A percentile compares a stretch with the other conserved stretches of the same genome.
Evolutionary conservation across 208 protist species (phyloP).

Genomic region (Trypanosoma vivax): DNA sequence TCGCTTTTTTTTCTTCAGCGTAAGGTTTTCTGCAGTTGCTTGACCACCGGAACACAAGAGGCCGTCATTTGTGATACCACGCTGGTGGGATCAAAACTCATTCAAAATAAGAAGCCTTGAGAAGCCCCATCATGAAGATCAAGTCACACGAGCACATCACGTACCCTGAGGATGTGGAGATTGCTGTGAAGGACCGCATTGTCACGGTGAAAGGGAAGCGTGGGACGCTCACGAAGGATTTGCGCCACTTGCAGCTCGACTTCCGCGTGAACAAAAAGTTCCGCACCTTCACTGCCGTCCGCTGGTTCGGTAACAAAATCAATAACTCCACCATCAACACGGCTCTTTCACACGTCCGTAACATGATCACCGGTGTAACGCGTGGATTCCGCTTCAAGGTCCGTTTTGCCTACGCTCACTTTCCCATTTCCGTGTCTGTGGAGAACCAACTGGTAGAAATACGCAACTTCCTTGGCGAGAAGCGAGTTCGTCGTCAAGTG

Average conservation of each 20-base stretch:
- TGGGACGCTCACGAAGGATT: conserved; percentile 91
- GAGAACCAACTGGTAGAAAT: conserved; percentile 95
- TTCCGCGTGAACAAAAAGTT: conserved; percentile 68
- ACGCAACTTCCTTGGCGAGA: conserved; percentile 99
- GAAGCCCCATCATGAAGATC: conserved; percentile 46
- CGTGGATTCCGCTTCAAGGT: conserved; percentile 99
- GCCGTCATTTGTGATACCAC: no score
- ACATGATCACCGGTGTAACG: conserved; percentile 99
- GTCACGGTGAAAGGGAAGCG: conserved; percentile 94
- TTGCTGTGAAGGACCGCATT: conserved; percentile 60
- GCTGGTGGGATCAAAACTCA: no score
- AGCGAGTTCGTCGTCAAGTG: conserved; percentile 87
- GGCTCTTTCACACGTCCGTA: conserved; percentile 93
- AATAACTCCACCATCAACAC: conserved; percentile 95
- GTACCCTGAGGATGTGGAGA: conserved; percentile 65
- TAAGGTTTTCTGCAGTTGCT: no score
- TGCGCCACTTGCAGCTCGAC: conserved; percentile 92
- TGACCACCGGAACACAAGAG: no score
- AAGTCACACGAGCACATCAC: conserved; percentile 50
- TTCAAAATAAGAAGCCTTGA: background rate
- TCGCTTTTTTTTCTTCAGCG: background rate
- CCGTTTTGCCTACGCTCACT: conserved; percentile 98
- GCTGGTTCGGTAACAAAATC: conserved; percentile 96
- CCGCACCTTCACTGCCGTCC: conserved; percentile 71
- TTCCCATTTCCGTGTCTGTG: conserved; percentile 97